These are phyloP conservation scores for Corymbia calophylla DNA, from an alignment of 441 rosid species.

Conservation along the genomic window DNA sequence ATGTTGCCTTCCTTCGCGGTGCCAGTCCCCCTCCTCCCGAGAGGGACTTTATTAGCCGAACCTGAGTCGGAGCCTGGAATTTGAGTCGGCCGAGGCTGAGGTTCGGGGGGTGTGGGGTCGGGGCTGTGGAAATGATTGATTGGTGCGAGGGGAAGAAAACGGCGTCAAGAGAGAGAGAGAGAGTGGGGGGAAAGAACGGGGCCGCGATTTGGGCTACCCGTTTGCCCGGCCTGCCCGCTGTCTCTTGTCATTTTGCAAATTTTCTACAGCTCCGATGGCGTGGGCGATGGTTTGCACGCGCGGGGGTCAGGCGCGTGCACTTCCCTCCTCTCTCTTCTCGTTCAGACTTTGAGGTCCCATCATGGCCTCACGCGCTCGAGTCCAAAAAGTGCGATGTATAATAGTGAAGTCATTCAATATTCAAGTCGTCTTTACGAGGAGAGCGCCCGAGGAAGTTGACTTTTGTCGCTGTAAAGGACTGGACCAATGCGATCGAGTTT, in stretches of 20 bases:
- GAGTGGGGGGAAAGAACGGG: constrained; percentile 20
- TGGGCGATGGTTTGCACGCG: not conserved
- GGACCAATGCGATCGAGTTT: too few species aligned
- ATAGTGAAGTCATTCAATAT: not conserved
- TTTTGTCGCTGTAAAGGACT: not conserved
- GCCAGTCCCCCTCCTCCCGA: not conserved
- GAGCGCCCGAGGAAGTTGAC: not conserved
- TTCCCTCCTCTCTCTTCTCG: not conserved
- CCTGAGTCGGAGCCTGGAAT: constrained; percentile 10
- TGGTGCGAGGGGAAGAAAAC: not conserved
- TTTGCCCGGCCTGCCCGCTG: constrained; percentile 24
- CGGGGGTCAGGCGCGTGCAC: not conserved
- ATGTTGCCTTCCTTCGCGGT: not conserved
- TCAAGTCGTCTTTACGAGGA: not conserved
- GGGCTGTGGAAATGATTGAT: not conserved
- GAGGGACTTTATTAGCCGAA: not conserved
- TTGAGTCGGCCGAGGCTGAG: constrained; percentile 3
- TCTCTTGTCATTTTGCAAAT: not conserved
- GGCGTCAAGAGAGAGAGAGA: constrained; percentile 15
- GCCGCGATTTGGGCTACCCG: constrained; percentile 33
- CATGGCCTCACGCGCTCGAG: not conserved
- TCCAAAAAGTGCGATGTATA: not conserved
- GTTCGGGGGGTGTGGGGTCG: not conserved
- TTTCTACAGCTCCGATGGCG: not conserved
- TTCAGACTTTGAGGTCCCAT: not conserved